Evolutionary conservation across 139 green algal genomes (phyloP), one percentile per base, ranked within the genome.

Genomic region (Chlorella ohadii): DNA sequence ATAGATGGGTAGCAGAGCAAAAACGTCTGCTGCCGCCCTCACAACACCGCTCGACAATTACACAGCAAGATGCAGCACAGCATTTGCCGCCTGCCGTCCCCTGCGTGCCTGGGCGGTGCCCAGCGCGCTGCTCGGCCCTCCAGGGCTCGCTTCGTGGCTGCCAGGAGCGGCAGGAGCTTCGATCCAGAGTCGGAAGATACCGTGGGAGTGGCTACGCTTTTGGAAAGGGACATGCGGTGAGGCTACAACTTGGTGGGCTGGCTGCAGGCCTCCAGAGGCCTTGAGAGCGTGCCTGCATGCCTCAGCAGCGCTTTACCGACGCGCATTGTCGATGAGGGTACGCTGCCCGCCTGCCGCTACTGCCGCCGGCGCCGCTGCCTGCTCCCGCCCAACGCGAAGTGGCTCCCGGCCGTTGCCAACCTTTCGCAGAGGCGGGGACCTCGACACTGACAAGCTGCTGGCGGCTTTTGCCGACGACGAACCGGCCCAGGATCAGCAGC

Each of bases 211-310:
- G 72, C n/a, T 23, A 72, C 36, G 31, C 47, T 86, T 39, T 68
- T 86, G 41, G 67, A 81, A 36, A n/a, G 81, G 12, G 81, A 86
- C 51, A 55, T 31, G 16, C 79, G 51, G 81, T 80, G 41, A 72
- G 81, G 27, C 27, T 31, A 12, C 16, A 59, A 59, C 51, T 22
- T 13, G 44, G 7, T 51, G 44, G 44, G 7, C 2, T 2, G 51
- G 51, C 51, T 3, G 12, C 22, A 13, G 51, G 51, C 12, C 12
- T 2, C 51, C 51, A 23, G 51, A 9, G 51, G 51, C 12, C 51
- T 3, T 59, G 2, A 22, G 15, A 20, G 2, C 11, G 22, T 59
- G 51, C 9, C 2, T 22, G 15, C 51, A 59, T 59, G 12, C 11
- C 51, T 22, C 12, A 22, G 51, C 15, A 22, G 51, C 51, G 22